Evolutionary conservation across 106 monocot genomes (phyloP), one percentile per base, ranked within the genome.

Genomic region (Allium fistulosum): DNA sequence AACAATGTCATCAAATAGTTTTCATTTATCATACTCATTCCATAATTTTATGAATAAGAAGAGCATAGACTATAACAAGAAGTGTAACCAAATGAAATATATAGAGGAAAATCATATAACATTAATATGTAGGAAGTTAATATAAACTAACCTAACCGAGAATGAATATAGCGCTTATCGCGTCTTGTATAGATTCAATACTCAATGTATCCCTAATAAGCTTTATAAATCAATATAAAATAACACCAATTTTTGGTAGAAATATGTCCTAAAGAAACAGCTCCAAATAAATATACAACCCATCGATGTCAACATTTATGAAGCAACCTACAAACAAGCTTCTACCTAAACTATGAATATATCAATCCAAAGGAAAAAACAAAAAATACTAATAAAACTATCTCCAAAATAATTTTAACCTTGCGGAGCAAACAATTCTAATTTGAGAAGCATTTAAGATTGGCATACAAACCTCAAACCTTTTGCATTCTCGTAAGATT

Each of bases 141-240:
- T 15, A 58, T 58, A 1, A 58, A 58, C 58, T 8, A 15, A 46
- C 59, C 48, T 70, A 9, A 57, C 59, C 58, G 14, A 70, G 22
- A 59, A 70, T 11, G 59, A 70, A 70, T 12, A 22, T 10, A 4
- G 47, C 17, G 1, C 57, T 48, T 46, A 69, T 57, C 7, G 28
- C n/a, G 9, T 58, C 57, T 17, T 69, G 37, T 4, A 69, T 7
- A 10, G 17, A 46, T 46, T 4, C 70, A 49, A 46, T 9, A 47
- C 48, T 47, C 70, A 59, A 58, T 26, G 59, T 26, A 11, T 70
- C 70, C 48, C 70, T 59, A 14, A 48, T 70, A 10, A 70, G 59
- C 70, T 69, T 16, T 17, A 69, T 9, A 68, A 52, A 13, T 37
- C 10, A 11, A n/a, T 12, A 2, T 10, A 16, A 58, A 57, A 13